Evolutionary conservation across 2,329 filamentous ascomycete genomes (phyloP).

Genomic region (Ophiosphaerella korrae): DNA sequence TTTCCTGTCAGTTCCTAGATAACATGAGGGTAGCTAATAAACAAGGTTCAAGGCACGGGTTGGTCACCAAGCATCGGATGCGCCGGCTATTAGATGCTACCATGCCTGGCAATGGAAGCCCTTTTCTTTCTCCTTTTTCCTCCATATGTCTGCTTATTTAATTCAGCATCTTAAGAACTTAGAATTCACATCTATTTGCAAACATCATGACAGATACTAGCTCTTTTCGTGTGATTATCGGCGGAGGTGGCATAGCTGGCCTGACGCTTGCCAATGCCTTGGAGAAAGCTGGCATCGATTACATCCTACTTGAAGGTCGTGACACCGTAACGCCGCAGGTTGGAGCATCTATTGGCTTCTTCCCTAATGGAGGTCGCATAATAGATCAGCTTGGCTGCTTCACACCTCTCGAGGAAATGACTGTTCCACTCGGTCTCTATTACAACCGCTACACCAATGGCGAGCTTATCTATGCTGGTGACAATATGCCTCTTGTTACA

Average conservation of each 20-base stretch:
- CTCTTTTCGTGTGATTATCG: slow-evolving; percentile 11
- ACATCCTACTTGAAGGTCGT: slow-evolving; percentile 17
- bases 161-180: not conserved
- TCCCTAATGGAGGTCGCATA: slow-evolving; percentile 17
- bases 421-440: not conserved
- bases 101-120: too few species aligned
- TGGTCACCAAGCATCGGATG: too few species aligned
- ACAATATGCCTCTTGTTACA: not conserved
- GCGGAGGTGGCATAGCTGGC: slow-evolving; percentile 16
- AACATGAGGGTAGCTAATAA: too few species aligned
- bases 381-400: slow-evolving; percentile 22
- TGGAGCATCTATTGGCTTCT: slow-evolving; percentile 21
- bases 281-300: slow-evolving; percentile 14
- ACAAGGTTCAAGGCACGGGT: too few species aligned
- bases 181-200: not conserved
- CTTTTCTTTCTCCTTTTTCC: too few species aligned
- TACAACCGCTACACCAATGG: slow-evolving; percentile 4
- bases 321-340: slow-evolving; percentile 14
- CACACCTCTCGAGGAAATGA: not conserved
- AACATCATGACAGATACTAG: not conserved
- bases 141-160: not conserved
- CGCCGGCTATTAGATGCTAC: too few species aligned
- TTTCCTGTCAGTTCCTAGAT: too few species aligned
- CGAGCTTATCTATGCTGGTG: not conserved
- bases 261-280: slow-evolving; percentile 14